phyloP scores from a whole-genome alignment of 164 flowering plant genomes.

The Liquidambar formosana region DNA sequence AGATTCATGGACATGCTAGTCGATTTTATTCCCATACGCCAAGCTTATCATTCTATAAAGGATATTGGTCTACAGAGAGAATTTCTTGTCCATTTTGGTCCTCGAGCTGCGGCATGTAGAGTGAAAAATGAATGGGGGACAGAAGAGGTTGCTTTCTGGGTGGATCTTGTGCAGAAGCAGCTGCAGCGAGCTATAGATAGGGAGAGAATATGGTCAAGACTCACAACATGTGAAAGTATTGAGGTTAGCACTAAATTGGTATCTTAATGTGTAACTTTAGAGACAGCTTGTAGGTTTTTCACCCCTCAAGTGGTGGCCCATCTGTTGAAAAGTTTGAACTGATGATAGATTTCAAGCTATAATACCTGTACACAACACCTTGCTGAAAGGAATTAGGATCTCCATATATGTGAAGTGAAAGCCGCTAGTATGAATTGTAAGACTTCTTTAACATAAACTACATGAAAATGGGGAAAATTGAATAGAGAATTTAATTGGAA shows the following conservation, averaged over 20 bases:
- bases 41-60: constrained; percentile 68
- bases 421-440: background rate
- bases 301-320: background rate
- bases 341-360: background rate
- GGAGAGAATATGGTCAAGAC: constrained; percentile 94
- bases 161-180: constrained; percentile 83
- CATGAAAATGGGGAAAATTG: background rate
- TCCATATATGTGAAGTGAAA: background rate
- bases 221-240: constrained; percentile 94
- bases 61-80: constrained; percentile 86
- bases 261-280: background rate
- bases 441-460: background rate
- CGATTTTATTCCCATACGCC: constrained; percentile 63
- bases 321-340: background rate
- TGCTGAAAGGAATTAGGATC: background rate
- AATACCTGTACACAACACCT: background rate
- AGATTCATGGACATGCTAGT: constrained; percentile 92
- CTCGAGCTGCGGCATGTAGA: constrained; percentile 78
- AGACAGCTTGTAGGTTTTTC: background rate
- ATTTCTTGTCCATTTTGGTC: constrained; percentile 91
- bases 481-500: background rate
- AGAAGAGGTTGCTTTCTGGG: constrained; percentile 92
- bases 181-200: constrained; percentile 83
- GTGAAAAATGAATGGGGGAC: constrained; percentile 50
- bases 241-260: constrained; percentile 55